Base-by-base conservation (phyloP, 352 stramenopile genomes). In the Phytophthora ohioensis region DNA sequence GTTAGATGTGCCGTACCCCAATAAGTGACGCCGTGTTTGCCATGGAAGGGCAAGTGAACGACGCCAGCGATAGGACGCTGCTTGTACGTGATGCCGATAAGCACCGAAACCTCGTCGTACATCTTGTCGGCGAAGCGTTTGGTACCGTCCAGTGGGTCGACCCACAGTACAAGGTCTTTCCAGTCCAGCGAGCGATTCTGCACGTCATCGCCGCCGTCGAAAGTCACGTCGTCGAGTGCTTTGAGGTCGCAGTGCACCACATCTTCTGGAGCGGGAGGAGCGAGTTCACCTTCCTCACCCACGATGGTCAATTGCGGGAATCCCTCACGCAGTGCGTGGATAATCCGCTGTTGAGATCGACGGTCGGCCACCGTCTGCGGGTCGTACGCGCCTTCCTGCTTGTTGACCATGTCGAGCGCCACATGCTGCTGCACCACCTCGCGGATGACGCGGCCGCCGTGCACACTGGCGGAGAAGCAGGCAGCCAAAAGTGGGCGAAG, bases 321-420 rank as follows among this genome's bases (percentile, higher is more conserved):
- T 27, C 87, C 71, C 17, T 80, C 60, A 21, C 82, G 84, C 54
- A 94, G 69, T 10, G 87, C 81, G 48, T 85, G 57, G 32, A 91
- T 63, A 54, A 92, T 91, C 15, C 87, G 82, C 75, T 92, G 84
- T 70, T 94, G 87, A 31, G 84, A 84, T 56, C 87, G 87, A 10
- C 84, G 85, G 59, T 94, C 87, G 2, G 87, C 87, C 32, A 92
- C 69, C 6, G 87, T 94, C 76, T 94, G 87, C 57, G 87, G 87
- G 62, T 94, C 87, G 72, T 90, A 94, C 48, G 79, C 76, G 57
- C 79, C 80, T 55, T 87, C 86, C 45, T 84, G 79, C 68, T 94
- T 94, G 80, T 91, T 94, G 70, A 94, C 82, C 56, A 91, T 72
- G 17, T 78, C 78, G 35, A 94, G 80, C 38, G 86, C 79, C 32